These are phyloP conservation scores for Ustilago trichophora DNA, from an alignment of 1,284 basidiomycete species.

Conservation along the genomic window DNA sequence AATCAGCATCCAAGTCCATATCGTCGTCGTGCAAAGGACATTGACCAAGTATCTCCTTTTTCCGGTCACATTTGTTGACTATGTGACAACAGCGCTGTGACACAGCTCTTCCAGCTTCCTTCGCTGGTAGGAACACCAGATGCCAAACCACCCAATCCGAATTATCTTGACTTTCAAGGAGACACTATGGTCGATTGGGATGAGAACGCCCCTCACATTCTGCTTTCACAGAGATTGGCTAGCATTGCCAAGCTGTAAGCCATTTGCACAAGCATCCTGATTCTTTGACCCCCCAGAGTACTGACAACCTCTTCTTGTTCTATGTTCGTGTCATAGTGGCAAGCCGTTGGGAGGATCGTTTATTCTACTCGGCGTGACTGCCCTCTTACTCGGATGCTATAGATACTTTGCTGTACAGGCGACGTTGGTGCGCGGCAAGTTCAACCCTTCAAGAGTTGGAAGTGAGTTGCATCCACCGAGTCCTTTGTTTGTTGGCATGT, in stretches of 20 bases:
- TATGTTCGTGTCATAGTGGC: too few species aligned
- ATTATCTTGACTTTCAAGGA: conserved; percentile 12
- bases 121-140: conserved; percentile 37
- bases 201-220: conserved; percentile 5
- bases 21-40: neutral
- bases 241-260: conserved; percentile 40
- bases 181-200: conserved; percentile 3
- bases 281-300: too few species aligned
- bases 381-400: conserved; percentile 46
- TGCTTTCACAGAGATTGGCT: conserved; percentile 16
- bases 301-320: too few species aligned
- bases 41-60: neutral
- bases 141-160: neutral
- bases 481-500: too few species aligned
- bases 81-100: conserved; percentile 42
- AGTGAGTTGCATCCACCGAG: too few species aligned
- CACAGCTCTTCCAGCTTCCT: conserved; percentile 63
- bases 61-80: neutral
- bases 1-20: neutral
- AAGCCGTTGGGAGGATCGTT: conserved; percentile 58
- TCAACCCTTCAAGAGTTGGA: conserved; percentile 51
- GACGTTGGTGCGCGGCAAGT: conserved; percentile 46
- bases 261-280: neutral
- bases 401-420: conserved; percentile 57
- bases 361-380: conserved; percentile 52